Conservation (phyloP, 2,329 filamentous ascomycete genomes). For the Penicillium sp. region DNA sequence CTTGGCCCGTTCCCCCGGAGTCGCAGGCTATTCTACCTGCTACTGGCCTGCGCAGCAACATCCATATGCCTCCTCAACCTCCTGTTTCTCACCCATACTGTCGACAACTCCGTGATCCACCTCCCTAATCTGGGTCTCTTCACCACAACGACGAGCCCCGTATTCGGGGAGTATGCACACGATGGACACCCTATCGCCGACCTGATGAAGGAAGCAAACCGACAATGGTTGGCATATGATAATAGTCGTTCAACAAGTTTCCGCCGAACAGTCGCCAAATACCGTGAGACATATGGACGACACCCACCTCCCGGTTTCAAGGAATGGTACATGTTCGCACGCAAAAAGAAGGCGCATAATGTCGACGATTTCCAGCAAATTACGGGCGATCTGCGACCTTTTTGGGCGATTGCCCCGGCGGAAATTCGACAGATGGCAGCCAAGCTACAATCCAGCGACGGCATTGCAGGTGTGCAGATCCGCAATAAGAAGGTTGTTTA, state of each 20-base stretch:
- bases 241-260: conserved; percentile 30
- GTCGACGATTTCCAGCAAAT: conserved; percentile 35
- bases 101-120: conserved; percentile 8
- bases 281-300: conserved; percentile 31
- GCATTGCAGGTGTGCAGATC: conserved; percentile 28
- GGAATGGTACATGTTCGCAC: conserved; percentile 35
- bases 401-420: conserved; percentile 30
- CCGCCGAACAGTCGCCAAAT: conserved; percentile 33
- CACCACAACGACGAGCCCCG: conserved; percentile 1
- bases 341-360: conserved; percentile 29
- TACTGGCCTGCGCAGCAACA: conserved; percentile 6
- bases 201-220: conserved; percentile 31
- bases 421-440: conserved; percentile 28
- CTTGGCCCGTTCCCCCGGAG: conserved; percentile 5
- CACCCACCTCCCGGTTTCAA: conserved; percentile 36
- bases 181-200: conserved; percentile 26
- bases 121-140: conserved; percentile 4
- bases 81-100: conserved; percentile 5
- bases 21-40: conserved; percentile 13
- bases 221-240: conserved; percentile 27
- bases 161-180: conserved; percentile 5
- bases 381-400: conserved; percentile 32
- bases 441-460: conserved; percentile 25
- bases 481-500: conserved; percentile 27
- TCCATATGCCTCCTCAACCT: conserved; percentile 12